Conservation (phyloP, 768 basidiomycete genomes). For the Leucocoprinus sp. region DNA sequence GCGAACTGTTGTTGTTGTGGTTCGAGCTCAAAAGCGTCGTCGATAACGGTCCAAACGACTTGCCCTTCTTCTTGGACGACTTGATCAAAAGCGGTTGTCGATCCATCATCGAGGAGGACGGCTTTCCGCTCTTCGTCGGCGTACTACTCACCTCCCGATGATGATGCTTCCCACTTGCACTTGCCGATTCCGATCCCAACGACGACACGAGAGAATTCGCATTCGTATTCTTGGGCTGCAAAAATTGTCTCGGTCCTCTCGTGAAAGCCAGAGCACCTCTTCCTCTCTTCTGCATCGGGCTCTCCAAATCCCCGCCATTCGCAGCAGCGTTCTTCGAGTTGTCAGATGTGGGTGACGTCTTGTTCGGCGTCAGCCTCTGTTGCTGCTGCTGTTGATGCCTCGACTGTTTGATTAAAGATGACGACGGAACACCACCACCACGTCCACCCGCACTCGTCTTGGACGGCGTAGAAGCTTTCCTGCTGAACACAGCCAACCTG, state of each 20-base stretch:
- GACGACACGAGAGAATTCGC: too few species aligned
- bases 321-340: too few species aligned
- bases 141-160: neutral
- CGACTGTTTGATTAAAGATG: neutral
- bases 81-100: too few species aligned
- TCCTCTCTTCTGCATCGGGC: conserved; percentile 55
- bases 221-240: conserved; percentile 51
- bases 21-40: neutral
- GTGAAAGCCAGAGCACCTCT: conserved; percentile 62
- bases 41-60: conserved; percentile 20
- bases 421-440: too few species aligned
- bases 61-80: conserved; percentile 34
- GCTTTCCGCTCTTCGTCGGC: neutral
- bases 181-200: neutral
- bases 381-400: conserved; percentile 15
- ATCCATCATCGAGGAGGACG: conserved; percentile 45
- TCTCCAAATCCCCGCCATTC: conserved; percentile 33
- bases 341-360: too few species aligned
- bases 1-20: too few species aligned
- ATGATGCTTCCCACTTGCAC: neutral
- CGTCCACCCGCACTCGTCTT: too few species aligned
- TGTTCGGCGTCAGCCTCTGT: conserved; percentile 47
- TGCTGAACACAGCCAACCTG: conserved; percentile 75
- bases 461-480: conserved; percentile 66
- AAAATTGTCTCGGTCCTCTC: conserved; percentile 64